phyloP scores from a whole-genome alignment of 2,329 filamentous ascomycete genomes.

The Acarospora socialis region DNA sequence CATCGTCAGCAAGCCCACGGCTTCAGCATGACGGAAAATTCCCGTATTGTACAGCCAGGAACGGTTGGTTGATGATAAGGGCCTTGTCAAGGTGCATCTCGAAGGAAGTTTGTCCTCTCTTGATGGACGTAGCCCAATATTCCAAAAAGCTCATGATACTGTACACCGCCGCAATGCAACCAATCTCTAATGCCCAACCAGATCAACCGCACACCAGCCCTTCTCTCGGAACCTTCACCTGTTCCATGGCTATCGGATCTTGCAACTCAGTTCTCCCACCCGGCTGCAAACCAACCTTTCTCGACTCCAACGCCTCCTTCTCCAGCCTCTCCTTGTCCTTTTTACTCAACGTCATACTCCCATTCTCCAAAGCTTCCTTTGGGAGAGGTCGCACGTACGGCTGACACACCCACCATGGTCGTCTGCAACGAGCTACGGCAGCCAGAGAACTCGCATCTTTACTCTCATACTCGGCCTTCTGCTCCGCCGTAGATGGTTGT shows the following conservation, averaged over 20 bases:
- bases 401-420: constrained; percentile 85
- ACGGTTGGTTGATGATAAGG: background rate
- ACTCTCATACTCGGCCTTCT: constrained; percentile 21
- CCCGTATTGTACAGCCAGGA: too few relatives aligned
- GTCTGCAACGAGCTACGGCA: constrained; percentile 56
- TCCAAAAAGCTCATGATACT: background rate
- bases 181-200: background rate
- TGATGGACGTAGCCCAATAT: background rate
- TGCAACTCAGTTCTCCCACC: constrained; percentile 2
- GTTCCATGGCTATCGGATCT: constrained; percentile 18
- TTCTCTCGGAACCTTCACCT: constrained; percentile 26
- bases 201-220: constrained; percentile 30
- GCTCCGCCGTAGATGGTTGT: constrained; percentile 21
- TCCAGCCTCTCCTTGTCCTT: constrained; percentile 38
- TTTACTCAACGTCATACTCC: constrained; percentile 60
- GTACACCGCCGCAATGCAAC: background rate
- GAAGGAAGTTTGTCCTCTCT: background rate
- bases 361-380: constrained; percentile 72
- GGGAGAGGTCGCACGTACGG: constrained; percentile 76
- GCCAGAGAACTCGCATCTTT: constrained; percentile 44
- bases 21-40: too few relatives aligned
- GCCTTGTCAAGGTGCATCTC: background rate
- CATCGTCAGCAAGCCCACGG: too few relatives aligned
- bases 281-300: background rate
- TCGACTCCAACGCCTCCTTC: constrained; percentile 20